Base-by-base conservation (phyloP, 2,329 filamentous ascomycete genomes). In the Trichoderma oligosporum region DNA sequence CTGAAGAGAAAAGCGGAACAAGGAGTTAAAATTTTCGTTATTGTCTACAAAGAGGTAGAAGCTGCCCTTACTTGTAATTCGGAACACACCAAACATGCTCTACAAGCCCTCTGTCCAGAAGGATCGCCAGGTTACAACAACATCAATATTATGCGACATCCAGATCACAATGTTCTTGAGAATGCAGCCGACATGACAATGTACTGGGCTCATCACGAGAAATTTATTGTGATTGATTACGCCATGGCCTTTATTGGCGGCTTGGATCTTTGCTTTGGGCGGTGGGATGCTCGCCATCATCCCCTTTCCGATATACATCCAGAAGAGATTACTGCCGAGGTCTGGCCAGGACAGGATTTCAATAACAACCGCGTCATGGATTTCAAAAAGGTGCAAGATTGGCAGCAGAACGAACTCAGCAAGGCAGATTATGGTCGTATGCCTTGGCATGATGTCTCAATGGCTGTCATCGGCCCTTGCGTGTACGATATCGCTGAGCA, bases 281-380 rank as follows among this genome's bases (percentile, higher is more conserved):
- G 94, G 53, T 97, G 92, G 92, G 94, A 99, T 67, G 82, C 82
- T 56, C 84, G 88, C 61, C 89, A 96, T 67, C 94, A 97, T 73
- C 82, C 86, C 1, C 79, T 97, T 12, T 82, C 93, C 1, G 94
- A 97, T 70, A 85, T 92, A 0, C 92, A 97, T 69, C 93, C 93
- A 0, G 85, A 87, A 41, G 89, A 89, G 18, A 82, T 96, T 16
- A 78, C 82, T 12, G 84, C 92, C 55, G 92, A 97, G 71, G 79
- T 97, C 18, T 99, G 91, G 80, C 92, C 94, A 0, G 94, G 94
- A 0, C 94, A 99, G 68, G 94, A 99, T 67, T 97, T 95, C 78
- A 97, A 97, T 73, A 97, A 97, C 73, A 97, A 96, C 70, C 85
- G 93, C 35, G 86, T 97, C 64, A 89, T 96, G 87, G 94, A 99